phyloP scores from a whole-genome alignment of 148 eudicot species.

The Fagopyrum homotropicum region DNA sequence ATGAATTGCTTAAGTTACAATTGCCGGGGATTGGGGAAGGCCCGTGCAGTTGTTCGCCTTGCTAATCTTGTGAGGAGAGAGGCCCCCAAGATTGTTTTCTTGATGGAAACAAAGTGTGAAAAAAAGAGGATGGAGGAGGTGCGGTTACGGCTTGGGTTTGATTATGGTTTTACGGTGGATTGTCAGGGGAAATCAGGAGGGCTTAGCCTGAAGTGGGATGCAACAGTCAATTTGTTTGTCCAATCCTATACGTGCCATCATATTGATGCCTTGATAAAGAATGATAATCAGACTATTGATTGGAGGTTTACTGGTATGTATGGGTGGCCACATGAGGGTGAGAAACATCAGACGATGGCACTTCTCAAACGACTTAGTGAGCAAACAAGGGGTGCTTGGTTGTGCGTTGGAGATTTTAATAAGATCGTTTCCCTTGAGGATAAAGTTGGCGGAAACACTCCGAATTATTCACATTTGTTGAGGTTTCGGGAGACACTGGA shows the following conservation, averaged over 20 bases:
- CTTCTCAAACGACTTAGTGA: neutral
- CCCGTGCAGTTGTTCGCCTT: neutral
- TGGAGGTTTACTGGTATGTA: slow-evolving; percentile 5
- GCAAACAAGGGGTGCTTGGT: neutral
- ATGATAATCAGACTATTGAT: neutral
- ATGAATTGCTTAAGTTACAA: neutral
- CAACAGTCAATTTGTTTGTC: neutral
- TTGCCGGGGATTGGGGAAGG: neutral
- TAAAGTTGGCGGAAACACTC: no score
- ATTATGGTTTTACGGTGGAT: neutral
- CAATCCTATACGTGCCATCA: neutral
- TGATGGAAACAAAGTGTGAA: neutral
- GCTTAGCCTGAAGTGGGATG: neutral
- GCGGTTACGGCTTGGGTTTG: neutral
- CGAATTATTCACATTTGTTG: no score
- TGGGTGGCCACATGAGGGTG: neutral
- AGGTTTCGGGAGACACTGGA: no score
- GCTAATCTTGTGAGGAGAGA: neutral
- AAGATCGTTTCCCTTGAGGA: no score
- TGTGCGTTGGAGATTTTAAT: neutral
- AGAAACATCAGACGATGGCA: neutral
- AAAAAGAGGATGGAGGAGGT: neutral
- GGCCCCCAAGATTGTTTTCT: neutral
- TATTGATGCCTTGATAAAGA: neutral
- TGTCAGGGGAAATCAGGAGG: neutral